Percentiles rank a stretch among this genome's conserved stretches.
These are phyloP conservation scores for Colletotrichum tofieldiae DNA, from an alignment of 2,329 filamentous ascomycete genomes.

Conservation along the genomic window DNA sequence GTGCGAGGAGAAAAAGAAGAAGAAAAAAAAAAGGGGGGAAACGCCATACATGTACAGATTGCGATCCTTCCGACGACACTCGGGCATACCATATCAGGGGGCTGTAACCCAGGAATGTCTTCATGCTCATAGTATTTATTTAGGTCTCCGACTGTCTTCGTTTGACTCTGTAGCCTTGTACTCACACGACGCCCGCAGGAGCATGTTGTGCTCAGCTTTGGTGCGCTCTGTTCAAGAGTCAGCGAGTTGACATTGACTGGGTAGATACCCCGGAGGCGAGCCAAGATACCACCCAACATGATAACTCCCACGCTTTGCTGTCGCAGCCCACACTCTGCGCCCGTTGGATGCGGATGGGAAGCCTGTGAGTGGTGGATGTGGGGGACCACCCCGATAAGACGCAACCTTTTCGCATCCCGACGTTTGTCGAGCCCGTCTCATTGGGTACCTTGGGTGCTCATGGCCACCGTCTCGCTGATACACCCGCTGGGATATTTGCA, in stretches of 20 bases:
- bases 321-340: conserved; percentile 26
- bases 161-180: neutral
- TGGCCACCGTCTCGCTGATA: neutral
- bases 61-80: neutral
- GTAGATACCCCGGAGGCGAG: neutral
- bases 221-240: neutral
- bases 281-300: neutral
- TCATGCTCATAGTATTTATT: neutral
- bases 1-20: neutral
- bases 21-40: neutral
- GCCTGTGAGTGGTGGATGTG: conserved; percentile 37
- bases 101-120: neutral
- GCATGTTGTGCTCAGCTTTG: neutral
- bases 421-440: neutral
- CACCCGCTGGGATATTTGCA: neutral
- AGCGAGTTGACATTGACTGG: neutral
- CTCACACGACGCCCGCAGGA: conserved; percentile 8
- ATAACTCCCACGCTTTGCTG: conserved; percentile 10
- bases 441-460: neutral
- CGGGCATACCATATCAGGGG: too few relatives aligned
- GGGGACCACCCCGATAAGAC: conserved; percentile 37
- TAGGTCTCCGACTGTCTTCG: neutral
- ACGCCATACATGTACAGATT: neutral
- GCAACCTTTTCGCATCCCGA: neutral
- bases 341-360: conserved; percentile 17